Percentiles rank a stretch among this genome's conserved stretches.
Conservation (phyloP, 2,329 filamentous ascomycete species). For the Aulographum hederae region DNA sequence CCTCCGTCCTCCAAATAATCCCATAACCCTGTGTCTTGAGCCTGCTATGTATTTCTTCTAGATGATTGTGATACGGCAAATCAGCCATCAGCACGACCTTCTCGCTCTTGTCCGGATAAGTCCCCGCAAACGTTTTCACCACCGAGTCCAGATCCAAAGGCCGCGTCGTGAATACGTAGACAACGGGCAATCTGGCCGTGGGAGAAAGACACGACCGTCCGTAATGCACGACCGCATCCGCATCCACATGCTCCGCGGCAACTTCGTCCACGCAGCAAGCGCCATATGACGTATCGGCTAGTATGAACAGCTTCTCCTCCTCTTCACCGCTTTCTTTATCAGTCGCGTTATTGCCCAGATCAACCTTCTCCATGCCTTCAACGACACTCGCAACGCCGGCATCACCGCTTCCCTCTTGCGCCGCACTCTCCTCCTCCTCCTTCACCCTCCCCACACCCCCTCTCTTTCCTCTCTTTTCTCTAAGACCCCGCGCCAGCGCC, state of each 20-base stretch:
- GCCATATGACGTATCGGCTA: slow-evolving; percentile 92
- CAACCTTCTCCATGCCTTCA: background rate
- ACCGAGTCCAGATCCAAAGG: slow-evolving; percentile 44
- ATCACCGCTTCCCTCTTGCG: background rate
- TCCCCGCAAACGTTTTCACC: slow-evolving; percentile 42
- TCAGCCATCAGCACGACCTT: slow-evolving; percentile 75
- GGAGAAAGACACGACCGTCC: slow-evolving; percentile 84
- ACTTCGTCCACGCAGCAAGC: slow-evolving; percentile 96
- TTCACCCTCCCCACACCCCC: slow-evolving; percentile 1
- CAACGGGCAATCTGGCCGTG: slow-evolving; percentile 67
- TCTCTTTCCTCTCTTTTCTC: slow-evolving; percentile 9
- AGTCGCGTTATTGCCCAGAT: background rate
- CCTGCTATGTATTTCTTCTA: slow-evolving; percentile 35
- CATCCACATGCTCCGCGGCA: slow-evolving; percentile 80
- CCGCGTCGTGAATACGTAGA: slow-evolving; percentile 75
- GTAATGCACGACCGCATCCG: slow-evolving; percentile 87
- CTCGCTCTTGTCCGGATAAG: slow-evolving; percentile 44
- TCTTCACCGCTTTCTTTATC: slow-evolving; percentile 11
- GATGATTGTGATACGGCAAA: slow-evolving; percentile 65
- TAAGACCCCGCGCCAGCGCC: slow-evolving; percentile 36
- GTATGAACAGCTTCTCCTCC: slow-evolving; percentile 49
- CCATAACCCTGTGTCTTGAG: slow-evolving; percentile 50
- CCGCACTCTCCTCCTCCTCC: slow-evolving; percentile 1
- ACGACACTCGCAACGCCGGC: background rate
- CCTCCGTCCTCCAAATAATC: slow-evolving; percentile 47